These are phyloP conservation scores for Stenocarpella maydis DNA, from an alignment of 2,329 filamentous ascomycete species.

Conservation along the genomic window DNA sequence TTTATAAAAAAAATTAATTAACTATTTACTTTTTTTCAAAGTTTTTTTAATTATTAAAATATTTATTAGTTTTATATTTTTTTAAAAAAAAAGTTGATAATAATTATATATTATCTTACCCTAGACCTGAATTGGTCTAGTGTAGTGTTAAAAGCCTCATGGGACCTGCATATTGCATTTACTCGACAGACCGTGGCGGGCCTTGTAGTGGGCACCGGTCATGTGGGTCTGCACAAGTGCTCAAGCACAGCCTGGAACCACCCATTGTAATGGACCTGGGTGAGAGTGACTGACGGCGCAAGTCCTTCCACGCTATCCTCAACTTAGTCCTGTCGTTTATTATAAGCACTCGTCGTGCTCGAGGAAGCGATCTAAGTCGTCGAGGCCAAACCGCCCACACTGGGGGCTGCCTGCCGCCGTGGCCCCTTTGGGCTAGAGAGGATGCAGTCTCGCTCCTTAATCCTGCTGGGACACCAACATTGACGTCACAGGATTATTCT, in stretches of 20 bases:
- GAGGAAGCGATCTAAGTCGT: constrained; percentile 13
- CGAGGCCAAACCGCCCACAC: neutral
- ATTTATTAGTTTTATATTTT: neutral
- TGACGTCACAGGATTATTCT: constrained; percentile 15
- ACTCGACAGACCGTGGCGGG: neutral
- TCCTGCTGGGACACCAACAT: constrained; percentile 10
- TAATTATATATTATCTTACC: neutral
- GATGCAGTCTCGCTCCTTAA: constrained; percentile 17
- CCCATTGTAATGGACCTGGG: neutral
- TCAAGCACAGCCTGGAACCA: neutral
- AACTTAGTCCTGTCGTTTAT: constrained; percentile 12
- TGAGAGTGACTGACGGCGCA: constrained; percentile 8
- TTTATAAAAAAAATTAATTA: neutral
- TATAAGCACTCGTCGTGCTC: neutral
- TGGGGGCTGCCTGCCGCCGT: constrained; percentile 14
- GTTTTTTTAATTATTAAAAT: neutral
- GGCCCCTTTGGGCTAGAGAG: constrained; percentile 20
- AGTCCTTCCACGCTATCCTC: constrained; percentile 17
- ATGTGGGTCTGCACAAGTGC: neutral
- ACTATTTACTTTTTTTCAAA: neutral
- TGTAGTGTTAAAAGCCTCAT: too few relatives aligned
- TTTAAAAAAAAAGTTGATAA: neutral
- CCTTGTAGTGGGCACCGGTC: constrained; percentile 18
- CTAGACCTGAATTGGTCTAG: neutral
- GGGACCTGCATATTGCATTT: constrained; percentile 15